Base-by-base conservation (phyloP, 2,329 filamentous ascomycete species). In the Claviceps digitariae region DNA sequence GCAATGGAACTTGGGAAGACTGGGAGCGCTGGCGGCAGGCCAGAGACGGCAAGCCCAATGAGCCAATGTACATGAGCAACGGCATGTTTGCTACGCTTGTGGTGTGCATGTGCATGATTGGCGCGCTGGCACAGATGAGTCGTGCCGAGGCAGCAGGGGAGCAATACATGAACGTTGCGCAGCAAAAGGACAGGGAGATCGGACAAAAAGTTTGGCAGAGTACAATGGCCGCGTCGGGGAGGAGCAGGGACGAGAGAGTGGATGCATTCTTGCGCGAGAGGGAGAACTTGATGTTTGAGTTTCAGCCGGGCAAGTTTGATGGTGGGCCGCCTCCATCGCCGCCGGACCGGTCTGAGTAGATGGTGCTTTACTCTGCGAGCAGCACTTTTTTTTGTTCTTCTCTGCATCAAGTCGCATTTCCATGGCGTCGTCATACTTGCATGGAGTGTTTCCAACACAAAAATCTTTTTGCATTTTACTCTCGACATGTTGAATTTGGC, bases 1-100 rank as follows among this genome's bases (percentile, higher is more conserved):
- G 71, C 60, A 97, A 97, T 66, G 93, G 89, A 1, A 97, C 93
- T 0, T 98, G 93, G 93, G 93, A 98, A 66, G 93, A 98, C 66
- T 96, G 90, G 90, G 88, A 95, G 71, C 77, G 76, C 46, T 95
- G 86, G 83, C 78, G 87, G 60, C 74, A 81, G 36, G 67, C 74
- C 66, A 64, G 73, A 63, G 67, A 74, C 49, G 72, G 74, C 60
- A 63, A 62, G 62, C 66, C 66, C 57, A 71, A 69, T 58, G 69
- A 75, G 57, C 77, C 78, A 0, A 60, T 83, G 51, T 86, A 82
- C 67, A 82, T 91, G 69, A 87, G 85, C 55, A 95, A 95, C 63
- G 81, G 82, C 44, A 77, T 82, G 13, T 97, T 97, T 64, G 79
- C 79, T 6, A 59, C 63, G 13, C 68, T 95, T n/a, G 71, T 97